Percentiles rank a stretch among this genome's conserved stretches.
These are phyloP conservation scores for Clonostachys rhizophaga DNA, from an alignment of 2,329 filamentous ascomycete genomes.

Conservation along the genomic window DNA sequence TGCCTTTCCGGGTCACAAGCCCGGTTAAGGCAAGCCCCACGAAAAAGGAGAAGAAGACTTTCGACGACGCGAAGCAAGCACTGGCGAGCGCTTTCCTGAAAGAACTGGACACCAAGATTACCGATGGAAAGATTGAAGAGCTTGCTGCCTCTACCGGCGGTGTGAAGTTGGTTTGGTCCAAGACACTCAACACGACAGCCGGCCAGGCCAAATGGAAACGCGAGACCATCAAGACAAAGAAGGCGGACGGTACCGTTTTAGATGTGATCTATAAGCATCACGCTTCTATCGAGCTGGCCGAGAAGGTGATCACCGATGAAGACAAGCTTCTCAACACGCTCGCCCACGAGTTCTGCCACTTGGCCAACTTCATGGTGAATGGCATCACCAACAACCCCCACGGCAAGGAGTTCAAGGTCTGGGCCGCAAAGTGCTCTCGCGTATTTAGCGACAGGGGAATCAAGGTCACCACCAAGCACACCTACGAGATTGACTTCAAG, in stretches of 20 bases:
- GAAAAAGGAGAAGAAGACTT: constrained; percentile 49
- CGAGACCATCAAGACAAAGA: constrained; percentile 40
- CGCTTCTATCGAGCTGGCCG: constrained; percentile 81
- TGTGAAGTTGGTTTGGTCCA: constrained; percentile 68
- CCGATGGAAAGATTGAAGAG: constrained; percentile 50
- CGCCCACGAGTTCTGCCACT: constrained; percentile 95
- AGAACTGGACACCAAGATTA: constrained; percentile 65
- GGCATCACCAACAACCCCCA: constrained; percentile 74
- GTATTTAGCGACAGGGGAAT: constrained; percentile 61
- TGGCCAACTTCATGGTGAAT: constrained; percentile 86
- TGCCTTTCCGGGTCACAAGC: constrained; percentile 16
- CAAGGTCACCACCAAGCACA: constrained; percentile 83
- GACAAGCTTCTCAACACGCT: constrained; percentile 80
- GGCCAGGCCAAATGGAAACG: constrained; percentile 70
- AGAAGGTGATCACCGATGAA: constrained; percentile 79
- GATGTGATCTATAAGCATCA: constrained; percentile 43
- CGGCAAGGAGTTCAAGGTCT: constrained; percentile 77
- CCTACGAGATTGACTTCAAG: constrained; percentile 86
- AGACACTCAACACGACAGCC: constrained; percentile 75
- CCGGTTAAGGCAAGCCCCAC: constrained; percentile 20
- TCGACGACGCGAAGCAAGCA: constrained; percentile 56
- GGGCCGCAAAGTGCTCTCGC: constrained; percentile 52
- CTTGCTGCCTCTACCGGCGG: constrained; percentile 64
- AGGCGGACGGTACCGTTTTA: constrained; percentile 13
- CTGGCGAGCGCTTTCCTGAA: constrained; percentile 60